A percentile compares a stretch with the other conserved stretches of the same genome.
These are phyloP conservation scores for Salix arbutifolia DNA, from an alignment of 345 rosid genomes.

Conservation along the genomic window DNA sequence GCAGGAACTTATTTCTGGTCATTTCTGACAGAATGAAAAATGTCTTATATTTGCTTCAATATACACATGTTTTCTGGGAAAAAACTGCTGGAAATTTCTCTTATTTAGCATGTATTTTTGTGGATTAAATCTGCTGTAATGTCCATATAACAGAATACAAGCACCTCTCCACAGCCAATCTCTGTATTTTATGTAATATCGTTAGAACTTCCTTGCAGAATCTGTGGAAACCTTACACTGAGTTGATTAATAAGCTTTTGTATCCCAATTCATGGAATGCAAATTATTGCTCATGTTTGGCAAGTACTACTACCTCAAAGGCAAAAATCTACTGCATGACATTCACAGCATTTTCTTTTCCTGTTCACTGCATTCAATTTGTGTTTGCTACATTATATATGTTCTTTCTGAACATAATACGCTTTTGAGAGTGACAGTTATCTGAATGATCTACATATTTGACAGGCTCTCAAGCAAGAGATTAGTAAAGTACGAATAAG, in stretches of 20 bases:
- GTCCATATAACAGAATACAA: neutral
- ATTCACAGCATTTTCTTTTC: neutral
- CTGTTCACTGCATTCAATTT: neutral
- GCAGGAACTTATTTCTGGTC: neutral
- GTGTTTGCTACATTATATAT: neutral
- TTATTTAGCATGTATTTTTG: neutral
- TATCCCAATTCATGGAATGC: no score
- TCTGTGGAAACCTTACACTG: neutral
- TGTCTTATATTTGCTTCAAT: no score
- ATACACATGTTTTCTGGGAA: no score
- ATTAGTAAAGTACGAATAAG: constrained; percentile 67
- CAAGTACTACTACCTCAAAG: neutral
- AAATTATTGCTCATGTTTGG: neutral
- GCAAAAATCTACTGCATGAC: neutral
- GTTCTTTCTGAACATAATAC: neutral
- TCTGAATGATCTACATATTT: neutral
- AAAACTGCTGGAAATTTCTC: no score
- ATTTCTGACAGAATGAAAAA: neutral
- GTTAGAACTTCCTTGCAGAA: neutral
- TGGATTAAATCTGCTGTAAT: neutral
- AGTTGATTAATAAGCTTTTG: neutral
- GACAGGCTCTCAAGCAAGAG: constrained; percentile 67
- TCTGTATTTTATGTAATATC: neutral
- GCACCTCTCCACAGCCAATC: neutral
- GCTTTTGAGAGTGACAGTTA: neutral